Evolutionary conservation across 2,329 filamentous ascomycete species (phyloP).

Genomic region (Stachybotrys elegans): DNA sequence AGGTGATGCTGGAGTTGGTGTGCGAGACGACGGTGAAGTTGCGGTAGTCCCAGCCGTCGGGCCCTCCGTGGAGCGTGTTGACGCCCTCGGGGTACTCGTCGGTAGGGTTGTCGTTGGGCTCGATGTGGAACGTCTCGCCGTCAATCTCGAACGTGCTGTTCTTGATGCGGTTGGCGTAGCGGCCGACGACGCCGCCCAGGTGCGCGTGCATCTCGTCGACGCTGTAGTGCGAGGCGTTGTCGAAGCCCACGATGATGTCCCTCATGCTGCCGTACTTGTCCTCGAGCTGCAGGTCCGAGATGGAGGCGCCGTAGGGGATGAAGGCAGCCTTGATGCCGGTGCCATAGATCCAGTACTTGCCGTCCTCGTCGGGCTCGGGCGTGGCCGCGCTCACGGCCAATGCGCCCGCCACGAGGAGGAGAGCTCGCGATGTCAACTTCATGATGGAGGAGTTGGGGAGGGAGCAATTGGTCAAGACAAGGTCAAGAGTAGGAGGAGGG

Average conservation of each 20-base stretch:
- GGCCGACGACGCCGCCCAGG: conserved; percentile 67
- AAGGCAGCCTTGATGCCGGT: conserved; percentile 64
- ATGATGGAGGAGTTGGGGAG: neutral
- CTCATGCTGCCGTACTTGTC: conserved; percentile 64
- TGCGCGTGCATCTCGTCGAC: conserved; percentile 63
- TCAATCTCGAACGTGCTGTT: conserved; percentile 70
- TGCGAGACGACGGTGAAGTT: conserved; percentile 74
- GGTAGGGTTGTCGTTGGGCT: conserved; percentile 59
- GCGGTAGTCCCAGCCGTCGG: conserved; percentile 70
- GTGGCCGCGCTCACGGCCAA: conserved; percentile 11
- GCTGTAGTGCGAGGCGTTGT: conserved; percentile 68
- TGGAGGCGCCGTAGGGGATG: conserved; percentile 68
- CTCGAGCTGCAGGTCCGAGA: conserved; percentile 66
- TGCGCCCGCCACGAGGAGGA: conserved; percentile 11
- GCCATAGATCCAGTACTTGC: conserved; percentile 69
- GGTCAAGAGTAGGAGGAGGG: neutral
- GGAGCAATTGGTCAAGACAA: neutral
- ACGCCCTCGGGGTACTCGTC: conserved; percentile 44
- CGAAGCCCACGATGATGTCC: conserved; percentile 69
- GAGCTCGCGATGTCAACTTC: conserved; percentile 1
- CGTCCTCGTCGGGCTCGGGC: conserved; percentile 46
- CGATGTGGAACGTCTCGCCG: conserved; percentile 52
- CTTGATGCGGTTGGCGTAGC: conserved; percentile 78
- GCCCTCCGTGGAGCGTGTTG: conserved; percentile 65
- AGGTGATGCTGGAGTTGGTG: conserved; percentile 64